Percentiles rank a stretch among this genome's conserved stretches.
Conservation (phyloP, 208 protist genomes). For the Polymyxa betae region DNA sequence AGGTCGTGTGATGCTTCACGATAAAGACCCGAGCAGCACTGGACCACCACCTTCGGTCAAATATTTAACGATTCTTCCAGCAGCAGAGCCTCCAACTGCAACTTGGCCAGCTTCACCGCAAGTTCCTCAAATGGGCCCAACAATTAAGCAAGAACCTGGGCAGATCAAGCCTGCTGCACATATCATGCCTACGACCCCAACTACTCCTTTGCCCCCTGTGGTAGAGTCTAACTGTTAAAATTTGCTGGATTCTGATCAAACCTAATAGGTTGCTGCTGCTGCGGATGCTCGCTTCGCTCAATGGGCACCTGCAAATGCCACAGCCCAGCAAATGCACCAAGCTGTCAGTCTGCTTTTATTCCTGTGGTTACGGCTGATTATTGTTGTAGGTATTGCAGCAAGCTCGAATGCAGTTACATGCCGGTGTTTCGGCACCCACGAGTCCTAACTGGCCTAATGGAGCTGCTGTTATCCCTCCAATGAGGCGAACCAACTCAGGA, state of each 20-base stretch:
- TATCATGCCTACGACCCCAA: neutral
- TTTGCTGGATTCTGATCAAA: neutral
- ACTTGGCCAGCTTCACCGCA: no score
- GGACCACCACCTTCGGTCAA: neutral
- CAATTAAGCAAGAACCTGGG: neutral
- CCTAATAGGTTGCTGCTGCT: neutral
- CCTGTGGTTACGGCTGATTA: neutral
- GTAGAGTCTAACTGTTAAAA: neutral
- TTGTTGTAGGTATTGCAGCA: neutral
- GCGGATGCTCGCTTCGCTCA: neutral
- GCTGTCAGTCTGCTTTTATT: no score
- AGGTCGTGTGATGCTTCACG: slow-evolving; percentile 22
- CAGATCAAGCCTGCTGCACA: neutral
- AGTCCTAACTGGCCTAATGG: neutral
- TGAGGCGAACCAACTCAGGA: no score
- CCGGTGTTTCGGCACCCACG: neutral
- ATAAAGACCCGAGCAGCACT: slow-evolving; percentile 21
- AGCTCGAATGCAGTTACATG: neutral
- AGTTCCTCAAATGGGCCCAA: neutral
- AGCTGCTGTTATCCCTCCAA: no score
- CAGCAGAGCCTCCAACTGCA: no score
- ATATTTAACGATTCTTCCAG: neutral
- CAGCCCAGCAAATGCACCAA: no score
- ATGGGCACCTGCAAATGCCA: neutral
- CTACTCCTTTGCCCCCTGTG: neutral